A percentile compares a stretch with the other conserved stretches of the same genome.
phyloP scores from a whole-genome alignment of 352 stramenopile genomes.

The Phytophthora vignae region DNA sequence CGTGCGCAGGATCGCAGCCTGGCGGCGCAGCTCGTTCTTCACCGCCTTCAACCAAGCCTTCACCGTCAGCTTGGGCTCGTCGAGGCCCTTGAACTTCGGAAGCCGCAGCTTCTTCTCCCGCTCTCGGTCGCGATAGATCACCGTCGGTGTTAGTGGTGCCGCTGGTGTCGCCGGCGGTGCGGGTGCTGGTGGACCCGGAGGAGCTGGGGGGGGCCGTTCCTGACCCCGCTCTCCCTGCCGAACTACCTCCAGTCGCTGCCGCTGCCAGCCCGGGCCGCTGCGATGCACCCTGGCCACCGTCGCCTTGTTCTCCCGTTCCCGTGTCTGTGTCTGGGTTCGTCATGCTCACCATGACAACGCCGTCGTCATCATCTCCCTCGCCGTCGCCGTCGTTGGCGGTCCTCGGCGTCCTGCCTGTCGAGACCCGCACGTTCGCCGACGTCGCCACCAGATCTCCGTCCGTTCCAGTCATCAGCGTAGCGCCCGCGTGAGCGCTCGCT shows the following conservation, averaged over 20 bases:
- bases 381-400: background rate
- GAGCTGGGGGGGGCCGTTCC: background rate
- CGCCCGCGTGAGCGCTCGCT: background rate
- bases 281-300: background rate
- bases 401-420: background rate
- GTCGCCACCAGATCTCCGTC: background rate
- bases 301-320: background rate
- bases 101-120: conserved; percentile 4
- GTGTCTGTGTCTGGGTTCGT: too few species aligned
- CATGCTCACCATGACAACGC: background rate
- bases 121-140: background rate
- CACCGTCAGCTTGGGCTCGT: conserved; percentile 3
- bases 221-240: too few species aligned
- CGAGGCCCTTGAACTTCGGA: conserved; percentile 5
- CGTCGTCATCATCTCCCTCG: background rate
- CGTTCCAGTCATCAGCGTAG: background rate
- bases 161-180: background rate
- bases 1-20: background rate
- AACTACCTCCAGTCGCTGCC: background rate
- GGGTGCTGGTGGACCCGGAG: background rate
- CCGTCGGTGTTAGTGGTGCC: background rate
- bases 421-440: background rate
- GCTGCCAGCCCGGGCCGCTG: too few species aligned
- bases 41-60: conserved; percentile 7
- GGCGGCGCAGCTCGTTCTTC: conserved; percentile 1